phyloP scores from a whole-genome alignment of 306 rosid genomes.

The Vigna reflexopilosa region DNA sequence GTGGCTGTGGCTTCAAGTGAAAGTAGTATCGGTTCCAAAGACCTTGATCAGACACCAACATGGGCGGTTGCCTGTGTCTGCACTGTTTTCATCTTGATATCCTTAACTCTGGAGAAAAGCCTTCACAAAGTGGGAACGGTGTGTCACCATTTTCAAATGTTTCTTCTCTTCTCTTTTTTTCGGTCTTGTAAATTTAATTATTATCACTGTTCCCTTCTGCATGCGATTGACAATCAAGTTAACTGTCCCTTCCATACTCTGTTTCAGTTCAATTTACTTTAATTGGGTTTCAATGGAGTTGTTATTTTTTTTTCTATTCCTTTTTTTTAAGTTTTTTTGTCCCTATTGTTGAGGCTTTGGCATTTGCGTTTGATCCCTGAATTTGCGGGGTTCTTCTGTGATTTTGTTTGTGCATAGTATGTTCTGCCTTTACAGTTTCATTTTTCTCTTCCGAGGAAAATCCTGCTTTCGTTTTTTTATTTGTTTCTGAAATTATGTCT shows the following conservation, averaged over 20 bases:
- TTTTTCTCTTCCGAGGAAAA: background rate
- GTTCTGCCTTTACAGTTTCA: background rate
- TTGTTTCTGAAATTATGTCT: conserved; percentile 7
- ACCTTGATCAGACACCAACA: conserved; percentile 85
- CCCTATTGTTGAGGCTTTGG: background rate
- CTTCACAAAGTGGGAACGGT: conserved; percentile 86
- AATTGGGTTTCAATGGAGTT: conserved; percentile 5
- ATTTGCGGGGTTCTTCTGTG: conserved; percentile 12
- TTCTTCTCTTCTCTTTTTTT: background rate
- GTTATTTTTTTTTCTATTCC: no score
- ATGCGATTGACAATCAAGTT: conserved; percentile 19
- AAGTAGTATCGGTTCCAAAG: conserved; percentile 43
- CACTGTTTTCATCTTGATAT: conserved; percentile 75
- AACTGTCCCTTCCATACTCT: background rate
- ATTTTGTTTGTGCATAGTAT: conserved; percentile 10
- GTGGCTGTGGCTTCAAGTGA: conserved; percentile 62
- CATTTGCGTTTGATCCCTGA: background rate
- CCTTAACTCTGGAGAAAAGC: conserved; percentile 69
- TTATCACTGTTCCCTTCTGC: background rate
- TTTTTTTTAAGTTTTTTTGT: background rate
- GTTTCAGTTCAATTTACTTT: conserved; percentile 1
- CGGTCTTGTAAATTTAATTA: background rate
- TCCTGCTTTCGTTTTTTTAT: background rate
- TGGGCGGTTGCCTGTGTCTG: conserved; percentile 95
- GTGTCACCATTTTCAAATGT: conserved; percentile 29